phyloP scores from a whole-genome alignment of 352 stramenopile species.

The Pythium phragmitis region DNA sequence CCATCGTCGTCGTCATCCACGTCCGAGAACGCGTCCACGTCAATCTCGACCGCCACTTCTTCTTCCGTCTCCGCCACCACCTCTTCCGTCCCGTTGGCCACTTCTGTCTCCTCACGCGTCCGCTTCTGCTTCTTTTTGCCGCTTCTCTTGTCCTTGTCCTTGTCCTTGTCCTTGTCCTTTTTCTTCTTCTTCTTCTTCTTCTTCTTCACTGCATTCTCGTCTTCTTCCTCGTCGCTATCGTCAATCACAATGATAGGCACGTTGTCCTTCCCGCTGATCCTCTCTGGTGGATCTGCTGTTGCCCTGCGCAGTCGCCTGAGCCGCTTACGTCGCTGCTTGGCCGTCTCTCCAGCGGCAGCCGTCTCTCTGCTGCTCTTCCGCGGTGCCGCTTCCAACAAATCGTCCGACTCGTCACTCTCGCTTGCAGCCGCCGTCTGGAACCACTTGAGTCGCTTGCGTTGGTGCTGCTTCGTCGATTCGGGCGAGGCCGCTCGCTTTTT shows the following conservation, averaged over 20 bases:
- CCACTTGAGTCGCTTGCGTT: slow-evolving; percentile 48
- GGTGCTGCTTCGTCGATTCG: slow-evolving; percentile 12
- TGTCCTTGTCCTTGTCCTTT: not conserved
- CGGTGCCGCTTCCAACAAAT: slow-evolving; percentile 22
- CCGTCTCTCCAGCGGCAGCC: not conserved
- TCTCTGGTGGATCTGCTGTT: not conserved
- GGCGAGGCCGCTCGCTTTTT: not conserved
- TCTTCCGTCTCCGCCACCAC: not conserved
- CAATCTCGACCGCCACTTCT: slow-evolving; percentile 19
- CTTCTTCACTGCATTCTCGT: not conserved
- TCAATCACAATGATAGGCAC: slow-evolving; percentile 22
- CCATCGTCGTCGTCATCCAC: slow-evolving; percentile 8
- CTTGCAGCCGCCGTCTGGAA: slow-evolving; percentile 38
- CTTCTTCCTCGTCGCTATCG: slow-evolving; percentile 16
- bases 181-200: not conserved
- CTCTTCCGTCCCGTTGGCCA: not conserved
- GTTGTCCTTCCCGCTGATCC: slow-evolving; percentile 13
- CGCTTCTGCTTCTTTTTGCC: slow-evolving; percentile 12
- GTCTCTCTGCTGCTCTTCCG: not conserved
- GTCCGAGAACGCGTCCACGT: not conserved
- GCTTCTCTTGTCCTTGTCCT: not conserved
- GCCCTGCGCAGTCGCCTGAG: not conserved
- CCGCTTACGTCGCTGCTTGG: slow-evolving; percentile 1
- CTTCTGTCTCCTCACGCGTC: not conserved
- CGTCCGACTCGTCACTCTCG: slow-evolving; percentile 44